These are phyloP conservation scores for Phoenix dactylifera DNA, from an alignment of 176 grass and related monocot genomes.

Conservation along the genomic window DNA sequence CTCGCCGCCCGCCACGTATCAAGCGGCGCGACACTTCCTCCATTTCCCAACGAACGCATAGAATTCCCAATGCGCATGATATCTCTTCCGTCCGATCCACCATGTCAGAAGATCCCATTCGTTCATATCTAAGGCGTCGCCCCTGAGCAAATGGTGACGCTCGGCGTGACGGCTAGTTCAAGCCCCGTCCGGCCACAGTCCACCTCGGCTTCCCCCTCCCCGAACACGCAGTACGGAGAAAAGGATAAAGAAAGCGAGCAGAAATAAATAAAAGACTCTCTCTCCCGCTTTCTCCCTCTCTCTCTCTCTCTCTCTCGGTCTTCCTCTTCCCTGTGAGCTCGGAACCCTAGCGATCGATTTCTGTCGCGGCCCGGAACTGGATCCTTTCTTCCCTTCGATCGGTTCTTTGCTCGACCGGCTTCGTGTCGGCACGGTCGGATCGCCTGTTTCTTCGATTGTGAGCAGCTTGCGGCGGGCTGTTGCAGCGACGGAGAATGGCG, in stretches of 20 bases:
- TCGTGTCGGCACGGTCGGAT: background rate
- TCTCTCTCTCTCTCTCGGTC: background rate
- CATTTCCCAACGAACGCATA: no score
- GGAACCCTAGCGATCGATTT: slow-evolving; percentile 10
- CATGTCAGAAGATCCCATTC: no score
- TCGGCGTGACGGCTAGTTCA: no score
- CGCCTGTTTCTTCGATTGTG: no score
- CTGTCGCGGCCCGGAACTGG: background rate
- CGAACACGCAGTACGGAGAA: background rate
- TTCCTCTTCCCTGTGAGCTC: background rate
- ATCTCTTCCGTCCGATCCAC: no score
- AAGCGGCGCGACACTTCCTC: no score
- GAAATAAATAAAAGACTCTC: background rate
- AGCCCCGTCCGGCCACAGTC: no score
- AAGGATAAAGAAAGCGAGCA: slow-evolving; percentile 13
- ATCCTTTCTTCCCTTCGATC: background rate
- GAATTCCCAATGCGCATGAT: no score
- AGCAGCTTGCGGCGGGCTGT: slow-evolving; percentile 9
- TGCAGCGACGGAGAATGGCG: slow-evolving; percentile 18
- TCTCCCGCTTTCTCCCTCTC: background rate
- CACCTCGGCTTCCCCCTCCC: no score
- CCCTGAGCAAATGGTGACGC: no score
- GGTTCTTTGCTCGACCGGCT: background rate
- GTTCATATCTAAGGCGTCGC: no score
- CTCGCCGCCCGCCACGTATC: no score